A percentile compares a stretch with the other conserved stretches of the same genome.
Conservation (phyloP, 179 eudicot species). For the Vitellaria paradoxa region DNA sequence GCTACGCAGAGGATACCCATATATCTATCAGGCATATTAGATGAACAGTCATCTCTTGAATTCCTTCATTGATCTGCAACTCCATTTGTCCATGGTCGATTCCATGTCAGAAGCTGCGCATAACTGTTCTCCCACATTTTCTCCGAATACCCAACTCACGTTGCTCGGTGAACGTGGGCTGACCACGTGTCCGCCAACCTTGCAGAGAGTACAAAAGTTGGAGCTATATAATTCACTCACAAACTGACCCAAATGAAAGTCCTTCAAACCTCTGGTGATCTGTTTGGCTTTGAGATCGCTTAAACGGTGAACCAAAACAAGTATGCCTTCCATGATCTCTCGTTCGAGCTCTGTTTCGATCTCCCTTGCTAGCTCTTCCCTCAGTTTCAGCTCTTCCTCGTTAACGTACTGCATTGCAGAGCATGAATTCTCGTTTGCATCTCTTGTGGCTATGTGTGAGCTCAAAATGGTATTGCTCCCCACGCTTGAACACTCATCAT, state of each 20-base stretch:
- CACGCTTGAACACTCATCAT: background rate
- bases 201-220: background rate
- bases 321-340: conserved; percentile 10
- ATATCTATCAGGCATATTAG: background rate
- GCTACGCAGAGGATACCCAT: background rate
- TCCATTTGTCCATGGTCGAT: background rate
- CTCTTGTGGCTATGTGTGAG: background rate
- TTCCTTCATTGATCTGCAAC: background rate
- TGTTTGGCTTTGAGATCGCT: conserved; percentile 6
- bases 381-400: background rate
- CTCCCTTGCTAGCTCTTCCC: conserved; percentile 3
- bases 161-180: background rate
- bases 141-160: background rate
- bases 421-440: background rate
- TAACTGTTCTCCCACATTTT: background rate
- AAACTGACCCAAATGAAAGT: background rate
- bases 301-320: background rate
- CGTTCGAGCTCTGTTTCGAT: conserved; percentile 1
- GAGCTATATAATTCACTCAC: background rate
- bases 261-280: background rate
- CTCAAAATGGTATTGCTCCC: conserved; percentile 2
- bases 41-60: background rate
- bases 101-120: background rate
- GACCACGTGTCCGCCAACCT: background rate
- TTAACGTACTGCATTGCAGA: background rate